Conservation (phyloP, 148 eudicot genomes). For the Dianthus caryophyllus region DNA sequence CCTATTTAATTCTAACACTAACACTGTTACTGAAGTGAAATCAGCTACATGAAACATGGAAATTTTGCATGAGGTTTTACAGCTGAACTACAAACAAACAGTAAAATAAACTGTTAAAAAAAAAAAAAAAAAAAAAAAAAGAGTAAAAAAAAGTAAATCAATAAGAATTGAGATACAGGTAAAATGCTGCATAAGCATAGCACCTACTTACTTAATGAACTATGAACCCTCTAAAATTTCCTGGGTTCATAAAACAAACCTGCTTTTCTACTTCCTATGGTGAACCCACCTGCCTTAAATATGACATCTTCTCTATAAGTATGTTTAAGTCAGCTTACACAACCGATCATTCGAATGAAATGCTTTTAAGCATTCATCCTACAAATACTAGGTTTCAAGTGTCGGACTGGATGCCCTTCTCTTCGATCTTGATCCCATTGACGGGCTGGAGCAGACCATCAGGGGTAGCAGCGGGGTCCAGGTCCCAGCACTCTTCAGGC, state of each 20-base stretch:
- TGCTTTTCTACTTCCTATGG: constrained; percentile 30
- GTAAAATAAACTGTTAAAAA: too few relatives aligned
- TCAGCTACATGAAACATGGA: too few relatives aligned
- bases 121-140: neutral
- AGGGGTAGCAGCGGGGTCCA: constrained; percentile 94
- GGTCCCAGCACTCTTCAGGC: constrained; percentile 94
- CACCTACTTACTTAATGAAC: constrained; percentile 12
- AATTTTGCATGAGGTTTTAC: neutral
- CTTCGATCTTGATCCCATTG: neutral
- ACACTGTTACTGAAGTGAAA: too few relatives aligned
- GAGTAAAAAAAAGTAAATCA: neutral
- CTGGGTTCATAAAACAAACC: constrained; percentile 33
- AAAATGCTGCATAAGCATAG: too few relatives aligned
- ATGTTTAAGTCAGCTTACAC: constrained; percentile 12
- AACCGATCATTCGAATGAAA: neutral
- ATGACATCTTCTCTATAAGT: constrained; percentile 23
- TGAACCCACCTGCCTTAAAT: constrained; percentile 25
- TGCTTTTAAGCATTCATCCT: neutral
- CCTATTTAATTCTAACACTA: too few relatives aligned
- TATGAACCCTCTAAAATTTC: constrained; percentile 41
- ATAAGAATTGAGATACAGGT: too few relatives aligned
- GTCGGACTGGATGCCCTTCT: neutral
- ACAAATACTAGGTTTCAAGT: neutral
- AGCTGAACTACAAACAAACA: neutral
- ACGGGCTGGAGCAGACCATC: neutral